A percentile compares a stretch with the other conserved stretches of the same genome.
Evolutionary conservation across 345 rosid genomes (phyloP).

Genomic region (Gossypium arboreum): DNA sequence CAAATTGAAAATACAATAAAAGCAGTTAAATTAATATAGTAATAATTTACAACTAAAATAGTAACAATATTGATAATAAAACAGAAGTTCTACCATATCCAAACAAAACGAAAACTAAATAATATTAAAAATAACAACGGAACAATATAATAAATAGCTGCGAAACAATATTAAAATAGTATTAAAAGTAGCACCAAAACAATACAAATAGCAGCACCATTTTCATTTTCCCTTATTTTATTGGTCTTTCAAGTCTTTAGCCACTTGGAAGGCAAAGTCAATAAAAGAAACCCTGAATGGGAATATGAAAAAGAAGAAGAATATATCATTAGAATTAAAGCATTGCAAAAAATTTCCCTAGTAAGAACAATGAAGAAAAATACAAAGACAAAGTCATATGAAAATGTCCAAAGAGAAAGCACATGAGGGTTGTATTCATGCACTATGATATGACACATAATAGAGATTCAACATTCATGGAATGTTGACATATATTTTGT

Average conservation of each 20-base stretch:
- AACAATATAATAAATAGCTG: too few species aligned
- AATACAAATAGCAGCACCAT: too few species aligned
- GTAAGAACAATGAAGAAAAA: background rate
- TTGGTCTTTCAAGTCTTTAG: background rate
- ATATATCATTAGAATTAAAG: background rate
- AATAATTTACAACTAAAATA: too few species aligned
- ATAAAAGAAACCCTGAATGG: background rate
- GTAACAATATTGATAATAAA: too few species aligned
- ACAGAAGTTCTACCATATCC: too few species aligned
- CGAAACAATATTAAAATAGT: too few species aligned
- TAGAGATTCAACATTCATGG: background rate
- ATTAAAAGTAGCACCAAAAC: too few species aligned
- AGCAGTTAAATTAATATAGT: too few species aligned
- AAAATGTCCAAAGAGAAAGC: slow-evolving; percentile 17
- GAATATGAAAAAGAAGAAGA: background rate
- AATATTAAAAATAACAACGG: too few species aligned
- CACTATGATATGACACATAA: background rate
- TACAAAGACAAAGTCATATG: slow-evolving; percentile 17
- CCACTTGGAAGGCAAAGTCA: slow-evolving; percentile 18
- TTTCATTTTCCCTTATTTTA: background rate
- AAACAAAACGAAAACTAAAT: too few species aligned
- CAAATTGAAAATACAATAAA: too few species aligned
- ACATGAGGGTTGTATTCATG: background rate
- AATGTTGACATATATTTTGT: background rate
- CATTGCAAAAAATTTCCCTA: background rate